Conservation (phyloP, 768 basidiomycete genomes). For the Amanita rubescens region DNA sequence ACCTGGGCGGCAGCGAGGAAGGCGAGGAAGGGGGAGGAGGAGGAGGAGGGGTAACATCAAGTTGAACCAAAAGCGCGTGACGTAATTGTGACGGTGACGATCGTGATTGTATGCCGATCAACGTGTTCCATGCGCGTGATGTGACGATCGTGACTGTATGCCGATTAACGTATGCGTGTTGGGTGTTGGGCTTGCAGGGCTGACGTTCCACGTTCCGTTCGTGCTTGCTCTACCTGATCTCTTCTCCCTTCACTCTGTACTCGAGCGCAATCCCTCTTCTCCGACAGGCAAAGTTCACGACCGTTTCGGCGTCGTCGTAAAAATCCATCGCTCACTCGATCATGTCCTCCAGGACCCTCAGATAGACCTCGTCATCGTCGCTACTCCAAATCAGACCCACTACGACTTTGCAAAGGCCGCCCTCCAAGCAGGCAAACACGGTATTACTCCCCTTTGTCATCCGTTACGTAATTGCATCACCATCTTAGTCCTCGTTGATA, state of each 20-base stretch:
- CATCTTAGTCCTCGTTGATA: constrained; percentile 64
- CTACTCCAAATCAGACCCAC: constrained; percentile 71
- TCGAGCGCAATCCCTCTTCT: constrained; percentile 60
- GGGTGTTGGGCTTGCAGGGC: constrained; percentile 68
- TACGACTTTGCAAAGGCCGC: constrained; percentile 58
- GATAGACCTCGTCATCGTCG: constrained; percentile 62
- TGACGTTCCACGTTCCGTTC: constrained; percentile 79
- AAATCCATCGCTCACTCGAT: constrained; percentile 55
- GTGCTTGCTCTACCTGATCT: constrained; percentile 62
- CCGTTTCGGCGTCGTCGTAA: constrained; percentile 50
- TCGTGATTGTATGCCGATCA: constrained; percentile 30
- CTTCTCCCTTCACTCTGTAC: constrained; percentile 67
- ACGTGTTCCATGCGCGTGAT: too few species aligned
- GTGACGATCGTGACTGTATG: constrained; percentile 16
- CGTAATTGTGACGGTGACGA: constrained; percentile 3
- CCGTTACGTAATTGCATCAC: not conserved
- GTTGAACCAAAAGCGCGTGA: constrained; percentile 12
- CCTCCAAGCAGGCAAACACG: constrained; percentile 66
- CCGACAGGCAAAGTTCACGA: constrained; percentile 59
- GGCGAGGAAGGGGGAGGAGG: constrained; percentile 16
- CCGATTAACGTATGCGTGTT: constrained; percentile 59
- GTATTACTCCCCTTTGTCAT: constrained; percentile 23
- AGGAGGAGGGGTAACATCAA: constrained; percentile 19
- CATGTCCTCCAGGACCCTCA: constrained; percentile 53
- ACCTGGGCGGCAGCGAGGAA: constrained; percentile 43